These are phyloP conservation scores for Neurospora sp. DNA, from an alignment of 495 filamentous ascomycete species.

Conservation along the genomic window DNA sequence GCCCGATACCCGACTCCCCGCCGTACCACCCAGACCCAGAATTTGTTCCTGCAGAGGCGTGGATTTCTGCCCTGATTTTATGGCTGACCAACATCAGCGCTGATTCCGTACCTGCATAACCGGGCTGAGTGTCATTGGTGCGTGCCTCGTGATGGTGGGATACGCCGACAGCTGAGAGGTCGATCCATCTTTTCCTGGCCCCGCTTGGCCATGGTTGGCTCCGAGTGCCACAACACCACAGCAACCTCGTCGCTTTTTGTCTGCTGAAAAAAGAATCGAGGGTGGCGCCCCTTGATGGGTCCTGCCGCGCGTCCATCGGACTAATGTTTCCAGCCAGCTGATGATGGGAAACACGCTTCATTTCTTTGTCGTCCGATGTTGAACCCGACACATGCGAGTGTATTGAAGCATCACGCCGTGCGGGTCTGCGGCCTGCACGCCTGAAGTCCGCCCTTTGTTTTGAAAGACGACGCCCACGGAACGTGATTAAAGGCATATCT, in stretches of 20 bases:
- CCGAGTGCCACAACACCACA: not conserved
- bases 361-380: not conserved
- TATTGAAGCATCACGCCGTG: not conserved
- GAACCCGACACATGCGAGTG: not conserved
- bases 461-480: not conserved
- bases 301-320: not conserved
- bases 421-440: not conserved
- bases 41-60: not conserved
- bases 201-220: not conserved
- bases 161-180: not conserved
- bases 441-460: not conserved
- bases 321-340: not conserved
- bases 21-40: not conserved
- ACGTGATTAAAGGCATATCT: not conserved
- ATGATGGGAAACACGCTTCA: not conserved
- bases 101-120: not conserved
- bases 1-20: not conserved
- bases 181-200: not conserved
- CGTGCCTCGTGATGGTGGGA: not conserved
- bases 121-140: not conserved
- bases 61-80: not conserved
- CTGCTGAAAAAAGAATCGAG: not conserved
- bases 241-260: not conserved
- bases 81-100: not conserved
- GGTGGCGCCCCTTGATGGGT: not conserved